Percentiles rank a stretch among this genome's conserved stretches.
Conservation (phyloP, 257 asterid genomes). For the Solanum habrochaites region DNA sequence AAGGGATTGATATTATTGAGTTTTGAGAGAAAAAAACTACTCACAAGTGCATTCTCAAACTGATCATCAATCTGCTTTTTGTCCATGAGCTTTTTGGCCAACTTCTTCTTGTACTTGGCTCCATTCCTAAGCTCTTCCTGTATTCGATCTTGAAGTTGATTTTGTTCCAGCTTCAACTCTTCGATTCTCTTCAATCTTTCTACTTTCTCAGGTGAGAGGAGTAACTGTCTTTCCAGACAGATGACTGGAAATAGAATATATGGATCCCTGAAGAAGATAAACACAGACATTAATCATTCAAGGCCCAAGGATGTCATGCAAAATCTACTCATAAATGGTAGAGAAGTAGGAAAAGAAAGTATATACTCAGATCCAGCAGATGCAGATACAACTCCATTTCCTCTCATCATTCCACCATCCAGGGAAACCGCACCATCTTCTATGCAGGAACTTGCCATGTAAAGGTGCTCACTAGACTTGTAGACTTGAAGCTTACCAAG, state of each 20-base stretch:
- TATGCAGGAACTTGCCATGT: slow-evolving; percentile 35
- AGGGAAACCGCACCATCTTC: slow-evolving; percentile 43
- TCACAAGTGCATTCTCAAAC: no score
- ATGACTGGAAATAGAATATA: slow-evolving; percentile 36
- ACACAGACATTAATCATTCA: background rate
- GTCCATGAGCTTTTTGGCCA: no score
- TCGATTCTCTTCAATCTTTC: no score
- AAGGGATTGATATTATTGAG: background rate
- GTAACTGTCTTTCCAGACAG: background rate
- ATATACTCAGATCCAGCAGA: slow-evolving; percentile 34
- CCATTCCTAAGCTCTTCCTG: no score
- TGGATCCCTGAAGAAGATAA: slow-evolving; percentile 26
- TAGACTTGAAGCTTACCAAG: slow-evolving; percentile 65
- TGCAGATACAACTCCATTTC: slow-evolving; percentile 30
- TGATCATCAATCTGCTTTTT: no score
- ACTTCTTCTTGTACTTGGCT: no score
- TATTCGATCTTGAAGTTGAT: no score
- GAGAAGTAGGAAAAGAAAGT: background rate
- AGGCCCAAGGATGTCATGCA: background rate
- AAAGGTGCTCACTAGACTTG: slow-evolving; percentile 23
- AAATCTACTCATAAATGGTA: background rate
- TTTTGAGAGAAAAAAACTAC: background rate
- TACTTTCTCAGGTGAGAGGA: background rate
- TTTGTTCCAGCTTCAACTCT: no score
- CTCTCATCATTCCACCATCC: slow-evolving; percentile 51